These are phyloP conservation scores for Chalciporus pseudorubinellus DNA, from an alignment of 768 basidiomycete species.

Conservation along the genomic window DNA sequence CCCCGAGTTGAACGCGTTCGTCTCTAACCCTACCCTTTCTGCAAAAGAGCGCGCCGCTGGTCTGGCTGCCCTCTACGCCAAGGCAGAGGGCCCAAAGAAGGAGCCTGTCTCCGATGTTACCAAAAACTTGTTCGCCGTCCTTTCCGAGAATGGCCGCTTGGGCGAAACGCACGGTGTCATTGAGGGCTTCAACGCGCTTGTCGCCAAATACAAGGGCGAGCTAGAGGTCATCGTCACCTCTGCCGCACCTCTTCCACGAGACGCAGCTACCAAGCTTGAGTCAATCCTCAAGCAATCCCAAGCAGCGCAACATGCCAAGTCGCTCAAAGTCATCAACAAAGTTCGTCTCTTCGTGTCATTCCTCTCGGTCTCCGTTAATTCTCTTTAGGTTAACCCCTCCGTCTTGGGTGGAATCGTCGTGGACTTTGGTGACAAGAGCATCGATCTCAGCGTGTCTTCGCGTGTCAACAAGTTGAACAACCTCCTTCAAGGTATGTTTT, in stretches of 20 bases:
- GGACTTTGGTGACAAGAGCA: constrained; percentile 97
- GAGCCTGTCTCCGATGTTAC: constrained; percentile 80
- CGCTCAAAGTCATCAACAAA: constrained; percentile 89
- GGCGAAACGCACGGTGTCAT: constrained; percentile 83
- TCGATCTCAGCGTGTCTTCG: constrained; percentile 92
- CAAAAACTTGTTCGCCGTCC: constrained; percentile 85
- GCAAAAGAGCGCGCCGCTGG: constrained; percentile 68
- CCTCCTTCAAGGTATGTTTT: constrained; percentile 70
- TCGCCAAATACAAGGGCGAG: constrained; percentile 89
- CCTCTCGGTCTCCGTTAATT: constrained; percentile 1
- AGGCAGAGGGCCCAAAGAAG: constrained; percentile 70
- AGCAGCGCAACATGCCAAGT: constrained; percentile 83
- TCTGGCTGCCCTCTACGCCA: constrained; percentile 64
- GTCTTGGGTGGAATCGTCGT: constrained; percentile 90
- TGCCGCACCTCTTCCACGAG: constrained; percentile 74
- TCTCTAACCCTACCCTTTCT: constrained; percentile 91
- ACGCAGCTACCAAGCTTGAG: constrained; percentile 77
- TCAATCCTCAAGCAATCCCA: constrained; percentile 81
- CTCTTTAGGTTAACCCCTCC: constrained; percentile 78
- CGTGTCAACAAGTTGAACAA: constrained; percentile 95
- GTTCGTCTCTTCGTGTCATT: constrained; percentile 38
- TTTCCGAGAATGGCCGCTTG: constrained; percentile 92
- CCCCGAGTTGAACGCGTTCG: constrained; percentile 65
- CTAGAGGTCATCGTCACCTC: constrained; percentile 91
- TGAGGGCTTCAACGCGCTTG: constrained; percentile 87